phyloP scores from a whole-genome alignment of 257 asterid species.

The Linaria vulgaris region DNA sequence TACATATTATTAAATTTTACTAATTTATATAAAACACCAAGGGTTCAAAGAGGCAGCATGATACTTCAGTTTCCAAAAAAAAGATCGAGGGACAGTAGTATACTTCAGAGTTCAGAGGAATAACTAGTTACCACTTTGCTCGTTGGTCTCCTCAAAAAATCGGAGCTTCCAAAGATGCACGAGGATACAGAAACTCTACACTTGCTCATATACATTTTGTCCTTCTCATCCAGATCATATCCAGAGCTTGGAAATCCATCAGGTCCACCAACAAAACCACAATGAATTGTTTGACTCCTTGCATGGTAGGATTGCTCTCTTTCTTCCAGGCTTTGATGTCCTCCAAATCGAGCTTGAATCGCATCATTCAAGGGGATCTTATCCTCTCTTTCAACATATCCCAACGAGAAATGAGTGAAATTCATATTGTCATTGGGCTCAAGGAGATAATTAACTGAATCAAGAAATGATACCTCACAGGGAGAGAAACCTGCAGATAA shows the following conservation, averaged over 20 bases:
- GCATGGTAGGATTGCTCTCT: conserved; percentile 78
- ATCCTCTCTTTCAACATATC: conserved; percentile 64
- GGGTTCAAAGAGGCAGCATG: conserved; percentile 11
- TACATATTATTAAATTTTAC: too few species aligned
- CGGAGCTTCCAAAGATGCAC: conserved; percentile 93
- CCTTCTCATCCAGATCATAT: conserved; percentile 72
- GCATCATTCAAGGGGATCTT: conserved; percentile 28
- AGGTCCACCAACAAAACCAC: conserved; percentile 78
- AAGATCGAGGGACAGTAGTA: not conserved
- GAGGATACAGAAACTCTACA: conserved; percentile 78
- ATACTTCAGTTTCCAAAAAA: not conserved
- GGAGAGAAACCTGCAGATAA: conserved; percentile 62
- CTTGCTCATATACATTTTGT: conserved; percentile 53
- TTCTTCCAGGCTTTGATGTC: conserved; percentile 70
- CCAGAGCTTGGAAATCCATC: conserved; percentile 65
- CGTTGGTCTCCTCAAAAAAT: conserved; percentile 84
- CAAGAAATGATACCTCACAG: conserved; percentile 68
- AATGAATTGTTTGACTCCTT: conserved; percentile 66
- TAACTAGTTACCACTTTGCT: conserved; percentile 67
- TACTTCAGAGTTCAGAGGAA: conserved; percentile 15
- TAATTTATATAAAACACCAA: not conserved
- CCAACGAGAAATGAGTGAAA: conserved; percentile 66
- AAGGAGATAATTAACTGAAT: conserved; percentile 57
- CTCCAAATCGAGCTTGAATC: conserved; percentile 70
- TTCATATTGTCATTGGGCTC: conserved; percentile 72